phyloP scores from a whole-genome alignment of 495 filamentous ascomycete species.

The Glarea lozoyensis region DNA sequence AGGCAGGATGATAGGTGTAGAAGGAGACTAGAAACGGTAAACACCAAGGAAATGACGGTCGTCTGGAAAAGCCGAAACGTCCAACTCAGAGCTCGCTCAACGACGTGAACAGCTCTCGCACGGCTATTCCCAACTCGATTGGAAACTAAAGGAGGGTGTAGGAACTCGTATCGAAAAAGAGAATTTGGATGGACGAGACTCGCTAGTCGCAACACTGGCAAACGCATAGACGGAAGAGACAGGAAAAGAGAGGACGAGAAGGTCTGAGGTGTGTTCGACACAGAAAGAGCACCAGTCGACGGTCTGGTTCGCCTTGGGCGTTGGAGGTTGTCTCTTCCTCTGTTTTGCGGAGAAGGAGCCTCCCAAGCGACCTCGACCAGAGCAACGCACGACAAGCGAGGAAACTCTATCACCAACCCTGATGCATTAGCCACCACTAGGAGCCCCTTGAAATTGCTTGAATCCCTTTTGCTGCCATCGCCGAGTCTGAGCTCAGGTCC shows the following conservation, averaged over 20 bases:
- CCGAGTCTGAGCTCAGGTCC: too few relatives aligned
- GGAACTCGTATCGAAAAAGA: slow-evolving; percentile 1
- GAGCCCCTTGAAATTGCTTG: too few relatives aligned
- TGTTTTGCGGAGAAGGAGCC: too few relatives aligned
- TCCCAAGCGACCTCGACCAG: too few relatives aligned
- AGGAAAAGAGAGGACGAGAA: slow-evolving; percentile 1
- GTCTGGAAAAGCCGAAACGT: slow-evolving; percentile 13
- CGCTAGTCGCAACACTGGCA: slow-evolving; percentile 4
- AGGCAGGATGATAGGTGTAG: too few relatives aligned
- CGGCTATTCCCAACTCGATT: background rate
- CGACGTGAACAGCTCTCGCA: slow-evolving; percentile 5
- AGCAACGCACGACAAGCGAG: too few relatives aligned
- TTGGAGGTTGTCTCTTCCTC: too few relatives aligned
- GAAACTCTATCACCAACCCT: too few relatives aligned
- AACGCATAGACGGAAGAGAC: background rate
- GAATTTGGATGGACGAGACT: slow-evolving; percentile 11
- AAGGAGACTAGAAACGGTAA: slow-evolving; percentile 3
- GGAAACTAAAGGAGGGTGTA: background rate
- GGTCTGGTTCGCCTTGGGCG: too few relatives aligned
- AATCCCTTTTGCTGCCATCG: too few relatives aligned
- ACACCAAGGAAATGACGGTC: slow-evolving; percentile 13
- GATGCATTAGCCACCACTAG: too few relatives aligned
- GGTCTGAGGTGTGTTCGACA: background rate
- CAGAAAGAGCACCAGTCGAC: background rate
- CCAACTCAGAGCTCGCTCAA: slow-evolving; percentile 7